Base-by-base conservation (phyloP, 306 rosid genomes). In the Erythrophleum fordii region DNA sequence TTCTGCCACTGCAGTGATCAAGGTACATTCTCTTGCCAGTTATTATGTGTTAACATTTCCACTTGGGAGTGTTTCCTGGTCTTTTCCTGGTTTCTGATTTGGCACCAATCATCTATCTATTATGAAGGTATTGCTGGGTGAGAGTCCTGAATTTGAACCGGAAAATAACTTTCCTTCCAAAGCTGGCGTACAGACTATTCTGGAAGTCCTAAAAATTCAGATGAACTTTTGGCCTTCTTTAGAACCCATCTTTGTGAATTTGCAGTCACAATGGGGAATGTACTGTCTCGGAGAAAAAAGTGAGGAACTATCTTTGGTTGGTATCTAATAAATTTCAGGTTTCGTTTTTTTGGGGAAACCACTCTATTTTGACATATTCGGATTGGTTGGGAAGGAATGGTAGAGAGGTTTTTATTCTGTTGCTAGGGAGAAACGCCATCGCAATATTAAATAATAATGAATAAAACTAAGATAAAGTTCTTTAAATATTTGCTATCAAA, bases 1-100 rank as follows among this genome's bases (percentile, higher is more conserved):
- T 53, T 95, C 99, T 10, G 97, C 99, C 45, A 89, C 98, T 77
- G 87, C 91, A 49, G 99, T 95, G 71, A 86, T 90, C 66, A 92
- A 95, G 99, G 99, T 95, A 80, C 80, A 29, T 81, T 75, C 34
- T 80, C 77, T 34, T 83, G 39, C 58, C 37, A 52, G 41, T 61
- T n/a, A 39, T 48, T 67, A 25, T 72, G 28, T 28, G 28, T 72
- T 76, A 53, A 65, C 71, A 76, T 48, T 49, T 48, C 69, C 64
- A 25, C 84, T 55, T 42, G 41, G 79, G 48, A 18, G 72, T 61
- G 79, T 58, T 42, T 23, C 9, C 35, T 22, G 8, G 72, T 26
- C 64, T 59, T 59, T 59, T 73, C 61, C 77, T 62, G 31, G 75
- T 77, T 81, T 80, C 80, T 83, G 79, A 79, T 64, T 73, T 78